These are phyloP conservation scores for Rhynchospora breviuscula DNA, from an alignment of 176 grass and related monocot genomes.

Conservation along the genomic window DNA sequence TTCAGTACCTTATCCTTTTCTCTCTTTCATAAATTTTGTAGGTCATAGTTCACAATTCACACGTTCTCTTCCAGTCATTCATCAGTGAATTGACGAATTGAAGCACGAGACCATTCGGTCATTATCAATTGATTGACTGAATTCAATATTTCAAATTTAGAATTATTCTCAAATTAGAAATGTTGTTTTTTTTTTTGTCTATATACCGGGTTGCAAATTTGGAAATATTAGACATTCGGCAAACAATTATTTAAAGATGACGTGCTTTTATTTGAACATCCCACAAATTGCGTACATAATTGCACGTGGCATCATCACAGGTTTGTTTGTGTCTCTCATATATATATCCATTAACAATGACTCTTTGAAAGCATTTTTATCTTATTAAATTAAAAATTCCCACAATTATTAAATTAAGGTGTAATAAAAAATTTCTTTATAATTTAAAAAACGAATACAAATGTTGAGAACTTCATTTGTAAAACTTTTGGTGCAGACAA, in stretches of 20 bases:
- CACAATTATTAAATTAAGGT: background rate
- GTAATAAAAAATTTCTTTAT: too few relatives aligned
- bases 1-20: background rate
- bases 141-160: background rate
- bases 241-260: background rate
- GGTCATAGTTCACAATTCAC: background rate
- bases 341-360: background rate
- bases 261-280: background rate
- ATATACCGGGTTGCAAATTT: background rate
- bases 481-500: background rate
- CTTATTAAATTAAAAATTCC: background rate
- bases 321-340: background rate
- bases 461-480: background rate
- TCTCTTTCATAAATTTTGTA: background rate
- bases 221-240: background rate
- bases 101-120: background rate
- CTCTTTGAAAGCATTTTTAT: background rate
- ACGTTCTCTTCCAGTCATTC: background rate
- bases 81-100: background rate
- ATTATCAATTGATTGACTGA: background rate
- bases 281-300: background rate
- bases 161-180: background rate
- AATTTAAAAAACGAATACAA: background rate
- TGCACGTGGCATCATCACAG: background rate
- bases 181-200: background rate